Conservation (phyloP, 768 basidiomycete genomes). For the Auricularia heimuer region DNA sequence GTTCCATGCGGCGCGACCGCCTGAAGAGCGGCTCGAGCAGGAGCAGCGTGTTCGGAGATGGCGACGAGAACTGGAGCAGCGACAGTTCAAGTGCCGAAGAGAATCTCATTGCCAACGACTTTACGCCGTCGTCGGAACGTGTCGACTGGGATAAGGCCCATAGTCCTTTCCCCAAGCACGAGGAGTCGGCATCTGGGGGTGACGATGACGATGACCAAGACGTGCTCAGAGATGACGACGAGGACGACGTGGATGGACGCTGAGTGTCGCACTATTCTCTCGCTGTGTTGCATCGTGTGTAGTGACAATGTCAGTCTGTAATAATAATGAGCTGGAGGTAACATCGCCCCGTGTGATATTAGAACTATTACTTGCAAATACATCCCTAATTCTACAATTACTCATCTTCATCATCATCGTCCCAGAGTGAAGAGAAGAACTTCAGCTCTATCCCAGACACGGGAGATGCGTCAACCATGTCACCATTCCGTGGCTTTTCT, state of each 20-base stretch:
- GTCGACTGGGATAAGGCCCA: background rate
- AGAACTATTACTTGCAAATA: too few species aligned
- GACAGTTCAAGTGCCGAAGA: constrained; percentile 35
- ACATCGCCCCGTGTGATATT: too few species aligned
- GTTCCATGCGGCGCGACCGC: constrained; percentile 15
- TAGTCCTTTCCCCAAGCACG: background rate
- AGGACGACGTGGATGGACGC: background rate
- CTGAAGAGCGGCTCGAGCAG: constrained; percentile 15
- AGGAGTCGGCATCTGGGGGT: background rate
- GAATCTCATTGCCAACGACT: constrained; percentile 4
- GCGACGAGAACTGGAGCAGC: constrained; percentile 40
- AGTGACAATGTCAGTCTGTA: background rate
- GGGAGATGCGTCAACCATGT: too few species aligned
- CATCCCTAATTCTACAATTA: too few species aligned
- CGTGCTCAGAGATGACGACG: background rate
- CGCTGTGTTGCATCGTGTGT: background rate
- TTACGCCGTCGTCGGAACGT: background rate
- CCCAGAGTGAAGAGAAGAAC: too few species aligned
- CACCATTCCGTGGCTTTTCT: too few species aligned
- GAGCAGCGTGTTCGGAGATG: constrained; percentile 11
- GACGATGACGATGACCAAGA: background rate
- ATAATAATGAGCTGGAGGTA: background rate
- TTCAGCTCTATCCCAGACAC: too few species aligned
- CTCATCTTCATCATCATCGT: too few species aligned
- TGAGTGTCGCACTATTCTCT: background rate